Base-by-base conservation (phyloP, 768 basidiomycete species). In the Mrakia frigida region DNA sequence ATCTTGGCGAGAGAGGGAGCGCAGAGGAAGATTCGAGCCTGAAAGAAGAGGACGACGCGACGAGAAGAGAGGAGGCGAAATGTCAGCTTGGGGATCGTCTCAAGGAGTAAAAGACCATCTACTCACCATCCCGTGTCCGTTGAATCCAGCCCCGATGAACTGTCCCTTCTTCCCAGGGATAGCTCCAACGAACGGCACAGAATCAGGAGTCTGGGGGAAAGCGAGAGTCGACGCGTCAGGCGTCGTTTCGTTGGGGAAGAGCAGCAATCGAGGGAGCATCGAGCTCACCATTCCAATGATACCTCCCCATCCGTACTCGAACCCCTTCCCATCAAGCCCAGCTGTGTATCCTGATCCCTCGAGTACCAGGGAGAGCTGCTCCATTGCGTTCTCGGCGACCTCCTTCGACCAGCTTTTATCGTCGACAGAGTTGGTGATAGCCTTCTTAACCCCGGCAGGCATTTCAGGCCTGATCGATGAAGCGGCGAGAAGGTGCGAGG, bases 91-190 rank as follows among this genome's bases (percentile, higher is more conserved):
- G 13, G 18, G 3, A 18, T 5, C 11, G 46, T 4, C n/a, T n/a
- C 11, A 50, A 18, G 46, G 46, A 21, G 46, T 4, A 6, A 14
- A 50, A 3, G 46, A 41, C n/a, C n/a, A 50, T 50, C 3, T 3
- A 14, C 18, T 50, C 18, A 50, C 46, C 75, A 77, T 77, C 11
- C 75, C 73, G 14, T 74, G 73, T 2, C 75, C 75, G 71, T 73
- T 72, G 70, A 72, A 70, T 0, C 75, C 75, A 35, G 68, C 75
- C 3, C 50, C 53, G 28, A 77, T 61, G 23, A 59, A 77, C 28
- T 77, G 75, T 13, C 75, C 75, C 5, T 43, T 33, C 13, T 61
- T 41, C 10, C 37, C 41, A 11, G 75, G 75, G 25, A 77, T 50
- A 0, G 61, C 41, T 10, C 75, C 75, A 39, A 77, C 43, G 50